A percentile compares a stretch with the other conserved stretches of the same genome.
Conservation (phyloP, 805 yeast species). For the Diddensiella transvaalensis region DNA sequence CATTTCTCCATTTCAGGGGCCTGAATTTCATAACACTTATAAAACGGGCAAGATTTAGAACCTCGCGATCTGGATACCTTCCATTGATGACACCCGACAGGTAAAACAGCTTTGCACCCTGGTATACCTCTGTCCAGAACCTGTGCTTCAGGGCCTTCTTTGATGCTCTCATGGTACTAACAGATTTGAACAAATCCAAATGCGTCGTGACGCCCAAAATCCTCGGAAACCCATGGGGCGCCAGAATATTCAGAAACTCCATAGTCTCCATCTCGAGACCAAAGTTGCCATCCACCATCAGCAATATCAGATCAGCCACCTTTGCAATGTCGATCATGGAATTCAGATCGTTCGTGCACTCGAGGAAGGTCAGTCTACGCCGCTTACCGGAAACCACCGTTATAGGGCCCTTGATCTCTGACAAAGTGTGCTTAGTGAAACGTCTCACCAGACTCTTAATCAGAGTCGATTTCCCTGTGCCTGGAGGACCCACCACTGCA, state of each 20-base stretch:
- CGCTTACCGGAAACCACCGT: slow-evolving; percentile 95
- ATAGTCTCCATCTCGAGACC: slow-evolving; percentile 99
- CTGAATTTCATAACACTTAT: slow-evolving; percentile 97
- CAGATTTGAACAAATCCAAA: slow-evolving; percentile 87
- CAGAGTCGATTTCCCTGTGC: slow-evolving; percentile 94
- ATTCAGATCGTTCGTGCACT: slow-evolving; percentile 86
- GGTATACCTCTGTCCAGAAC: slow-evolving; percentile 98
- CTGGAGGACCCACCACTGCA: slow-evolving; percentile 98
- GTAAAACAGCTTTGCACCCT: slow-evolving; percentile 94
- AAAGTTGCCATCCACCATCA: slow-evolving; percentile 92
- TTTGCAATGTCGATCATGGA: slow-evolving; percentile 97
- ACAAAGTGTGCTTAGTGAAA: slow-evolving; percentile 78
- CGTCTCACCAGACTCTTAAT: slow-evolving; percentile 85
- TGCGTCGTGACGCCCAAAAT: slow-evolving; percentile 95
- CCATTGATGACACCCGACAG: slow-evolving; percentile 95
- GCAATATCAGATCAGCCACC: slow-evolving; percentile 84
- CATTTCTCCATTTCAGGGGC: slow-evolving; percentile 99
- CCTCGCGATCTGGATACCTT: slow-evolving; percentile 95
- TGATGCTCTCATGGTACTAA: slow-evolving; percentile 82
- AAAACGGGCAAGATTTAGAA: slow-evolving; percentile 84
- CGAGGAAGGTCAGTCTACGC: slow-evolving; percentile 87
- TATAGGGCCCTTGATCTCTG: slow-evolving; percentile 91
- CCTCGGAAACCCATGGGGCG: slow-evolving; percentile 98
- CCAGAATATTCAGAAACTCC: slow-evolving; percentile 95
- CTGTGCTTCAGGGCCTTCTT: slow-evolving; percentile 89